Evolutionary conservation across 129 eudicot genomes (phyloP).

Genomic region (Artemisia tridentata): DNA sequence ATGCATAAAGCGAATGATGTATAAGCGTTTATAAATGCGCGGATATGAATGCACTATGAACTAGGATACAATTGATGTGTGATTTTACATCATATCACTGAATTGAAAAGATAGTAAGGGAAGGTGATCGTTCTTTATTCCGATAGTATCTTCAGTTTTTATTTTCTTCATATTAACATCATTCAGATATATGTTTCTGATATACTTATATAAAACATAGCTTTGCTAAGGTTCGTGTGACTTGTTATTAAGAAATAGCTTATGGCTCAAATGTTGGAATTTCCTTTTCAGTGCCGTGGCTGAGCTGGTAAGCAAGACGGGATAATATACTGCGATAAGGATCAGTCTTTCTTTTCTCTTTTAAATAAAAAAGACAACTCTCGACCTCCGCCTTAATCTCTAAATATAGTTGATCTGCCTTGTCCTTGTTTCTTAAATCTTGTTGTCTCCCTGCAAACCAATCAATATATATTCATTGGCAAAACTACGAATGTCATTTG

Average conservation of each 20-base stretch:
- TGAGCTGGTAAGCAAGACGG: constrained; percentile 55
- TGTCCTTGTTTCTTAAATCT: constrained; percentile 63
- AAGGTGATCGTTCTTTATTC: too few relatives aligned
- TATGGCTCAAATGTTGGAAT: constrained; percentile 69
- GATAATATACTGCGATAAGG: constrained; percentile 71
- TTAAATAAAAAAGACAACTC: constrained; percentile 57
- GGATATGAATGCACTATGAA: too few relatives aligned
- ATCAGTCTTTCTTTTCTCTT: constrained; percentile 64
- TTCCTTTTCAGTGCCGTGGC: constrained; percentile 52
- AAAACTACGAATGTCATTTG: not conserved
- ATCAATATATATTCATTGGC: constrained; percentile 2
- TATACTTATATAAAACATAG: too few relatives aligned
- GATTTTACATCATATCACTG: too few relatives aligned
- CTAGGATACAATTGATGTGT: too few relatives aligned
- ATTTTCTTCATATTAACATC: too few relatives aligned
- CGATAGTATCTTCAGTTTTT: too few relatives aligned
- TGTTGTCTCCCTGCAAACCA: constrained; percentile 49
- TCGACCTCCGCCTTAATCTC: constrained; percentile 77
- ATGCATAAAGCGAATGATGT: too few relatives aligned
- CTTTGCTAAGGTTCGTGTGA: too few relatives aligned
- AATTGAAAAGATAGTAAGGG: too few relatives aligned
- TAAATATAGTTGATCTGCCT: constrained; percentile 56
- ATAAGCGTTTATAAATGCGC: too few relatives aligned
- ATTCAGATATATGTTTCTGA: too few relatives aligned
- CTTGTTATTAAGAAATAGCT: not conserved